Evolutionary conservation across 2,329 filamentous ascomycete genomes (phyloP), one percentile per base, ranked within the genome.

Genomic region (Sporothrix pallida): DNA sequence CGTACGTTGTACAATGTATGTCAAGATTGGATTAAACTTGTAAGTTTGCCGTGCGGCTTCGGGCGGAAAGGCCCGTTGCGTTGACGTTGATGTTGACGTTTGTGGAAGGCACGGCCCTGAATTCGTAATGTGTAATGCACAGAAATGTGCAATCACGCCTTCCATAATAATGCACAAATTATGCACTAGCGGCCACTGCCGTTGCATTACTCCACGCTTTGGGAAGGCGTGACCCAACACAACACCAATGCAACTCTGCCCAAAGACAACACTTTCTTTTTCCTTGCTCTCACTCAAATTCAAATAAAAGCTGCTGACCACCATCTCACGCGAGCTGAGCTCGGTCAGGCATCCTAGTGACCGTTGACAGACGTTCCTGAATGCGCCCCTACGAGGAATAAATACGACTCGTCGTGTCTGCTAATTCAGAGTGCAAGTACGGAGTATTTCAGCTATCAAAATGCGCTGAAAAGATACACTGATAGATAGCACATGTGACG

Each of bases 161-260:
- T 56, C 9, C 20, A 26, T 10, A 56, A n/a, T 26, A 10, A 20
- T 20, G 58, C 31, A 63, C 37, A 63, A 63, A 44, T 8, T 20
- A 7, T 37, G 17, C 31, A 37, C 17, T 44, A 63, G 31, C 17
- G 31, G 58, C 37, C 31, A 17, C 37, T 63, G 17, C 58, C 31
- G 58, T 63, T 42, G 58, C 58, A 63, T 42, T 62, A 63, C 58
- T 63, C 58, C 37, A 63, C 58, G 31, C 58, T 63, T 63, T 63
- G 31, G 31, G 58, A 63, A 63, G 37, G 58, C 58, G 58, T 4
- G 10, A 42, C 44, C 20, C 42, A 46, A 44, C 62, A 46, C n/a
- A 23, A 44, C 54, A 58, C 23, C 20, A 48, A 23, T 46, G n/a
- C 42, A 15, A 48, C 42, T 23, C 62, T 65, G 62, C 62, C 48